These are phyloP conservation scores for Aureobasidium sp. DNA, from an alignment of 2,329 filamentous ascomycete genomes.

Conservation along the genomic window DNA sequence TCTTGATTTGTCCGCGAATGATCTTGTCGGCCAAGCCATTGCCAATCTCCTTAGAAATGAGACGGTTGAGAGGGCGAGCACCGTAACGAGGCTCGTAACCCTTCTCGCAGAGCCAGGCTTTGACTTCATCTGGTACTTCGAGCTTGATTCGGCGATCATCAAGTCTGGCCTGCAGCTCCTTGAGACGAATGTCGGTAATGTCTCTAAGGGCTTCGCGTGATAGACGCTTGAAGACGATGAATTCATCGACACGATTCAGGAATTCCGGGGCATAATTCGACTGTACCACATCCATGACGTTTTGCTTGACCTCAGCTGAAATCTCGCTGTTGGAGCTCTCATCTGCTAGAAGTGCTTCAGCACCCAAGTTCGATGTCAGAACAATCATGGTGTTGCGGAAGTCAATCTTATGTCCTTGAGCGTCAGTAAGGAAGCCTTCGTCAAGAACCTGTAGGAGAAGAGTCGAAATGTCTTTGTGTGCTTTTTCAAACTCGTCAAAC, in stretches of 20 bases:
- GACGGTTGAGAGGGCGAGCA: slow-evolving; percentile 79
- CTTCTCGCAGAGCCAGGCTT: slow-evolving; percentile 78
- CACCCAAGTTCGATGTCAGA: slow-evolving; percentile 89
- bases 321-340: slow-evolving; percentile 40
- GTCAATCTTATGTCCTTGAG: slow-evolving; percentile 93
- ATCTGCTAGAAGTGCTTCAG: slow-evolving; percentile 70
- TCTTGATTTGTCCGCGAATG: slow-evolving; percentile 74
- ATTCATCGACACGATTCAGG: slow-evolving; percentile 92
- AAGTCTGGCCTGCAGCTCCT: slow-evolving; percentile 73
- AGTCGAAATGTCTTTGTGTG: slow-evolving; percentile 88
- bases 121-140: slow-evolving; percentile 62
- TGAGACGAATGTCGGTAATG: slow-evolving; percentile 87
- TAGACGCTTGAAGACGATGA: slow-evolving; percentile 90
- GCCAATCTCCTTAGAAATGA: slow-evolving; percentile 84
- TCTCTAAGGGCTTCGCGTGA: slow-evolving; percentile 71
- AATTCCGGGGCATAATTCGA: slow-evolving; percentile 79
- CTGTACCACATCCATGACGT: slow-evolving; percentile 83
- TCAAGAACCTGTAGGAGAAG: slow-evolving; percentile 90
- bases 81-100: slow-evolving; percentile 91
- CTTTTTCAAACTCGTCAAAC: slow-evolving; percentile 97
- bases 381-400: slow-evolving; percentile 97
- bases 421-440: slow-evolving; percentile 91
- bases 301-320: slow-evolving; percentile 62
- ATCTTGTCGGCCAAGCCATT: slow-evolving; percentile 87
- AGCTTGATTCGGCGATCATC: slow-evolving; percentile 79